Conservation (phyloP, 495 filamentous ascomycete species). For the Penicillium desertorum region DNA sequence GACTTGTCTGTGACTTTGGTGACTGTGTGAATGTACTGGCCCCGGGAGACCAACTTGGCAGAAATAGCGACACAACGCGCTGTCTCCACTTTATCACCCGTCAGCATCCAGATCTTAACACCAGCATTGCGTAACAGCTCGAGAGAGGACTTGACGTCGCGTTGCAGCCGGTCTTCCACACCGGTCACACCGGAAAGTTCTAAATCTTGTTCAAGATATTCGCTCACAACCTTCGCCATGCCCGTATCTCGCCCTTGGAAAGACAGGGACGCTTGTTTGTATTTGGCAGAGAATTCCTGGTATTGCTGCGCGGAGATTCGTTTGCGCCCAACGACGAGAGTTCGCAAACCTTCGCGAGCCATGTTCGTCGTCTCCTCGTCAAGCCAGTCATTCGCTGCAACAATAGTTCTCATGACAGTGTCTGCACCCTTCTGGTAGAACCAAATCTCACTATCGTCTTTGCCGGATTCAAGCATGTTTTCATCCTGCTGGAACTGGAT, state of each 20-base stretch:
- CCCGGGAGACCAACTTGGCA: conserved; percentile 88
- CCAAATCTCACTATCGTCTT: conserved; percentile 75
- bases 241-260: conserved; percentile 75
- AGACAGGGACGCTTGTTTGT: conserved; percentile 76
- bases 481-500: conserved; percentile 70
- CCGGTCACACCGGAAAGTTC: conserved; percentile 95
- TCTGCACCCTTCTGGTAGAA: conserved; percentile 99
- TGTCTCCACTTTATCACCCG: conserved; percentile 98
- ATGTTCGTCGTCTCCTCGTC: conserved; percentile 99
- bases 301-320: conserved; percentile 74
- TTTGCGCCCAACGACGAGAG: conserved; percentile 89
- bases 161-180: conserved; percentile 94
- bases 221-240: conserved; percentile 75
- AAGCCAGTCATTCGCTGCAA: conserved; percentile 94
- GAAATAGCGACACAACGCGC: conserved; percentile 94
- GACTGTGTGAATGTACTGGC: conserved; percentile 94
- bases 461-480: conserved; percentile 28
- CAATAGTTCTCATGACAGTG: conserved; percentile 93
- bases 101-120: conserved; percentile 99
- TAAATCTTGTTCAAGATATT: conserved; percentile 82
- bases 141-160: conserved; percentile 89
- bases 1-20: conserved; percentile 61
- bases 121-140: conserved; percentile 96
- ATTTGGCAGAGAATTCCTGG: conserved; percentile 69
- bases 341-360: conserved; percentile 94